Conservation (phyloP, 495 filamentous ascomycete species). For the Talaromyces ruber region DNA sequence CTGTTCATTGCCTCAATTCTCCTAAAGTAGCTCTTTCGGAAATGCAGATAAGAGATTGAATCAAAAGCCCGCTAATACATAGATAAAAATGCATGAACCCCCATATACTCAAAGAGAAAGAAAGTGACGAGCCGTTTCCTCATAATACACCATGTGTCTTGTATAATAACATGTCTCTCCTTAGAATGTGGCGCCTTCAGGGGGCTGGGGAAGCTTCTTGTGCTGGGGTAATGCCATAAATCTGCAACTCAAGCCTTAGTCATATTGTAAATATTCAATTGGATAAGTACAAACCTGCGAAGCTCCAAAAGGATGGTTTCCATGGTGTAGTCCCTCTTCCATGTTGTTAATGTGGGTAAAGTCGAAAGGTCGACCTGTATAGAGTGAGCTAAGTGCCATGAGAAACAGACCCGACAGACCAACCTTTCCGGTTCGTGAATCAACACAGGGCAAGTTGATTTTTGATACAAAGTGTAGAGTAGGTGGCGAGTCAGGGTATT, state of each 20-base stretch:
- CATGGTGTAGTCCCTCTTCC: constrained; percentile 87
- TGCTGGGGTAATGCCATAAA: constrained; percentile 91
- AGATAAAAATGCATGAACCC: constrained; percentile 4
- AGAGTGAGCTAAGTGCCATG: constrained; percentile 3
- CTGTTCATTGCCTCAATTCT: neutral
- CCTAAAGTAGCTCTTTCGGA: neutral
- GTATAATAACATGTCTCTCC: neutral
- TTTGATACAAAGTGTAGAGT: constrained; percentile 83
- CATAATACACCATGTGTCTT: constrained; percentile 5
- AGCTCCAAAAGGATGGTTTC: constrained; percentile 89
- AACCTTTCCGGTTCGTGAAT: constrained; percentile 65
- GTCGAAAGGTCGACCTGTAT: constrained; percentile 72
- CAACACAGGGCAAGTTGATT: constrained; percentile 93
- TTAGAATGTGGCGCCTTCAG: constrained; percentile 74
- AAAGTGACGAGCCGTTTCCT: neutral
- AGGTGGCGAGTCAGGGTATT: constrained; percentile 85
- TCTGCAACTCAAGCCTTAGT: constrained; percentile 34
- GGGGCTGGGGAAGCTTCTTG: constrained; percentile 91
- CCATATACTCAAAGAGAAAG: constrained; percentile 1
- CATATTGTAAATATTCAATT: constrained; percentile 4
- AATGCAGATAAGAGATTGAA: constrained; percentile 2
- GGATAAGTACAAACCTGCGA: constrained; percentile 45
- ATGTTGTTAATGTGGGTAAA: constrained; percentile 74
- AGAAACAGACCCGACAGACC: neutral
- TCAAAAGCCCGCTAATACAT: constrained; percentile 7